These are phyloP conservation scores for Sphaerosporella brunnea DNA, from an alignment of 495 filamentous ascomycete genomes.

Conservation along the genomic window DNA sequence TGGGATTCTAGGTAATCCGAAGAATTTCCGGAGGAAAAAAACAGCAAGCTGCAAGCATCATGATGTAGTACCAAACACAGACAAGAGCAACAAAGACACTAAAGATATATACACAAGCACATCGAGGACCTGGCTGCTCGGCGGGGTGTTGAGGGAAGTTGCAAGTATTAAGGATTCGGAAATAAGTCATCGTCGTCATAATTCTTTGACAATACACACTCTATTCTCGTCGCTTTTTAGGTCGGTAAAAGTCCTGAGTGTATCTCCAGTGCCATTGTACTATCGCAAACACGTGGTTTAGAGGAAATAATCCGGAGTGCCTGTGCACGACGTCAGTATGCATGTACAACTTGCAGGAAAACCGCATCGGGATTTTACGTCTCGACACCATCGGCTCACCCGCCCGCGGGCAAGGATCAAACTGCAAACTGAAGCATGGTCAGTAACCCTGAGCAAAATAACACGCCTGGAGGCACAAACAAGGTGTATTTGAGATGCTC, in stretches of 20 bases:
- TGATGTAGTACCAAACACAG: not conserved
- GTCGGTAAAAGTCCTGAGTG: not conserved
- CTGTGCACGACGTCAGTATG: constrained; percentile 26
- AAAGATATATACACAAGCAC: constrained; percentile 6
- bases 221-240: not conserved
- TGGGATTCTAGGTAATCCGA: no score
- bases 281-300: constrained; percentile 30
- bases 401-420: constrained; percentile 92
- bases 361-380: constrained; percentile 35
- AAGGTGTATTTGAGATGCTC: constrained; percentile 99
- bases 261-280: not conserved
- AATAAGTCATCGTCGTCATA: not conserved
- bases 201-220: not conserved
- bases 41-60: not conserved
- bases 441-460: constrained; percentile 6
- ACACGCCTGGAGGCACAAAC: constrained; percentile 60
- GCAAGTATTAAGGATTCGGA: not conserved
- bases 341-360: not conserved
- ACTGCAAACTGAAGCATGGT: constrained; percentile 63
- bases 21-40: no score
- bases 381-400: constrained; percentile 98
- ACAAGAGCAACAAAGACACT: not conserved
- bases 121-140: not conserved
- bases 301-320: constrained; percentile 95
- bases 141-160: not conserved